Conservation (phyloP, 2,329 filamentous ascomycete genomes). For the Xylariaceae sp. region DNA sequence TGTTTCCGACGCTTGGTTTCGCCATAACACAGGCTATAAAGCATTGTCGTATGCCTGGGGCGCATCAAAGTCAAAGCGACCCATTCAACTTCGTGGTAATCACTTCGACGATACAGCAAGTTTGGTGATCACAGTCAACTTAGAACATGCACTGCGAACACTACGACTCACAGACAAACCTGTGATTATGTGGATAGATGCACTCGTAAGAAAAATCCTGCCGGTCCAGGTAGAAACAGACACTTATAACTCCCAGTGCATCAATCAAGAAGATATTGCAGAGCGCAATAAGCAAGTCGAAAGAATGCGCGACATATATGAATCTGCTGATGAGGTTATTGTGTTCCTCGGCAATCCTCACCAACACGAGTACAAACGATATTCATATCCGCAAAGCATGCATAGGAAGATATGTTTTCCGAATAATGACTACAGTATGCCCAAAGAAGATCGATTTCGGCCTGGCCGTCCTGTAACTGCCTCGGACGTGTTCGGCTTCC, state of each 20-base stretch:
- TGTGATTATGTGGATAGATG: neutral
- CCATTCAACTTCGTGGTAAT: neutral
- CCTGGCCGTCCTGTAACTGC: too few relatives aligned
- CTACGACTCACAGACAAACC: neutral
- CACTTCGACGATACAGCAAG: too few relatives aligned
- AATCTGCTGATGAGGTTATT: neutral
- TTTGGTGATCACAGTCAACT: neutral
- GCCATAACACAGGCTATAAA: neutral
- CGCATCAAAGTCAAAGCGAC: neutral
- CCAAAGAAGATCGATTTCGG: too few relatives aligned
- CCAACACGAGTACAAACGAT: too few relatives aligned
- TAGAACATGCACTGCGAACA: neutral
- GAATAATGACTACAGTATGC: too few relatives aligned
- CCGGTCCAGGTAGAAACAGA: too few relatives aligned
- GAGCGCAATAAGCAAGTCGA: neutral
- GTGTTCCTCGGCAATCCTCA: neutral
- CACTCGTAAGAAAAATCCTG: neutral
- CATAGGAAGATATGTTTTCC: too few relatives aligned
- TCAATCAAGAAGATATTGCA: neutral
- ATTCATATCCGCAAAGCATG: too few relatives aligned
- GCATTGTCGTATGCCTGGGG: constrained; percentile 1
- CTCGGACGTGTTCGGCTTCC: too few relatives aligned
- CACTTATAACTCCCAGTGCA: neutral
- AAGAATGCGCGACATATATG: neutral
- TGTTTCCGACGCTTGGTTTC: too few relatives aligned